Evolutionary conservation across 768 basidiomycete species (phyloP), one percentile per base, ranked within the genome.

Genomic region (Exidia glandulosa): DNA sequence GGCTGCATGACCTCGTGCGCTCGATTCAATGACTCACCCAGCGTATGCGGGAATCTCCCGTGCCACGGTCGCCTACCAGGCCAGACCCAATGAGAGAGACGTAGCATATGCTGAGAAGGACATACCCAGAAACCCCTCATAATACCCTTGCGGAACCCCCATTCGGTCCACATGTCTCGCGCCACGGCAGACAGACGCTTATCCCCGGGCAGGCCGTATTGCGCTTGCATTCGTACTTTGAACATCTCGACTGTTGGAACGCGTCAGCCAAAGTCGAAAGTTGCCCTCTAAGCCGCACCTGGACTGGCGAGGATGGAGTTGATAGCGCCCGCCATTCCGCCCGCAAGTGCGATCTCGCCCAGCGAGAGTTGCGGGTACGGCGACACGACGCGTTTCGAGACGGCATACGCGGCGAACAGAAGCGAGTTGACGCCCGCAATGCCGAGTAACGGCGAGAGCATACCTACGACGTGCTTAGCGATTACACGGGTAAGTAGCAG

Each of bases 41-140:
- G 94, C 94, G 69, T 97, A 97, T 9, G 94, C 95, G 2, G 96
- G 96, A 36, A 98, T 93, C 72, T 99, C 96, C 64, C 94, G 79
- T 0, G 85, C 84, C 23, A 97, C 83, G 0, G 96, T 98, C 13
- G 93, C 79, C 93, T 94, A 66, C 3, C 10, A n/a, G 0, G 32
- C 23, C 13, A 16, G 0, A 25, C 13, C 23, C 48, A 50, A 29
- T 7, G 19, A 13, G 33, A 34, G 45, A 3, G 27, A 52, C 14
- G 27, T 31, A 37, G n/a, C 30, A 61, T 27, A 56, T 29, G 29
- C 6, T 32, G 32, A 52, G 60, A 23, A 12, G 16, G 10, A 66
- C 76, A 60, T 62, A 92, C 94, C 95, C 95, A 97, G 70, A 93
- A 98, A 1, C 96, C 96, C 23, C 96, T 77, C 94, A 99, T 96